Evolutionary conservation across 148 eudicot genomes (phyloP), one percentile per base, ranked within the genome.

Genomic region (Dianthus caryophyllus): DNA sequence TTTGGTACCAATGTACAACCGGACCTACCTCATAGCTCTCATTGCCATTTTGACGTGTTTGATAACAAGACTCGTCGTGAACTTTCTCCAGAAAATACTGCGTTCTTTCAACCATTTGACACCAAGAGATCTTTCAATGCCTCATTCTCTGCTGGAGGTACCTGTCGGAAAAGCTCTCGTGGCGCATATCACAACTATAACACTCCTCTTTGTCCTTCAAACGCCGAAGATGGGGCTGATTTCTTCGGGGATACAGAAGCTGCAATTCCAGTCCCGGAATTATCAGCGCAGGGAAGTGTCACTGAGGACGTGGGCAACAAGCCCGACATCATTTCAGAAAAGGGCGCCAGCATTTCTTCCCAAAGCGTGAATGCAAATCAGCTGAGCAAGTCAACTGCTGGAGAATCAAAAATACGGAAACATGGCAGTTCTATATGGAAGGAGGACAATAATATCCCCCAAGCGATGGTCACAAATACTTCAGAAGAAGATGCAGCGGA

Each of bases 261-360:
- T 59, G 68, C 72, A 43, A 44, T 65, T 66, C 24, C 75, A 30
- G 43, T 33, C 43, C 64, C 68, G 17, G 79, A 76, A 18, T 66
- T 66, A 46, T 71, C 79, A 2, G 79, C 68, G 4, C 75, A 76
- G 39, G 79, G 57, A 59, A 76, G 79, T 67, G 72, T 53, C 29
- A 71, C 68, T 8, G 57, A 71, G 68, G 72, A 52, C 51, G 64
- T 41, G 30, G 64, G 51, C 26, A 58, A 66, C 18, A 66, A 63
- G 56, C 33, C 25, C 31, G 56, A 61, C 47, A 60, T 41, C 18
- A 52, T n/a, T 18, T 68, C 71, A 20, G 61, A 66, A 50, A 50
- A 76, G 25, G 12, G 14, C 20, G 5, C 31, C 46, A 66, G 24
- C 38, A n/a, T 21, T 38, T 65, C 71, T 39, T 6, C 56, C 8